Conservation (phyloP, 257 asterid species). For the Nicotiana obtusifolia region DNA sequence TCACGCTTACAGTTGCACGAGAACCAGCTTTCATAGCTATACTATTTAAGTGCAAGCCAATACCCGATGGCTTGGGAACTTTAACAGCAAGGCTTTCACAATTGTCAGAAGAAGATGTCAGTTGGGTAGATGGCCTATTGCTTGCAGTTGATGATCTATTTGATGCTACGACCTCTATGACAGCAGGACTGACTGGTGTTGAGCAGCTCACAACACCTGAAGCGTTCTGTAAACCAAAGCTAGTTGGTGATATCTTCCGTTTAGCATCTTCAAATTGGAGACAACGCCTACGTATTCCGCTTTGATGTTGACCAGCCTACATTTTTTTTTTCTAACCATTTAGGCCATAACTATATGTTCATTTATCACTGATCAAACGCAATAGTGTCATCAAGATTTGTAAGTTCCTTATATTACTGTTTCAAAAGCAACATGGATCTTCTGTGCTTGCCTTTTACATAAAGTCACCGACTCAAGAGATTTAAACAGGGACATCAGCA, state of each 20-base stretch:
- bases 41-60: constrained; percentile 76
- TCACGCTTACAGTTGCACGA: constrained; percentile 34
- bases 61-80: constrained; percentile 54
- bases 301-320: constrained; percentile 44
- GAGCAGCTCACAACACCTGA: constrained; percentile 16
- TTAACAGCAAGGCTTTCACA: constrained; percentile 22
- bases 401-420: neutral
- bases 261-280: constrained; percentile 63
- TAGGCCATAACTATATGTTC: constrained; percentile 9
- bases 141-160: constrained; percentile 27
- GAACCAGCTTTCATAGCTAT: constrained; percentile 44
- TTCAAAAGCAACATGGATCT: neutral
- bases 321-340: constrained; percentile 18
- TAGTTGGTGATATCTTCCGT: constrained; percentile 17
- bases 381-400: constrained; percentile 8
- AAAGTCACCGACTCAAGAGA: neutral
- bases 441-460: neutral
- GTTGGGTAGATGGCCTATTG: constrained; percentile 28
- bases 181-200: constrained; percentile 16
- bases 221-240: constrained; percentile 24
- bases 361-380: neutral
- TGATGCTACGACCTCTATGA: constrained; percentile 24
- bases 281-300: constrained; percentile 48
- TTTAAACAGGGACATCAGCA: neutral
- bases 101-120: constrained; percentile 22